phyloP scores from a whole-genome alignment of 257 asterid species.

The Lycium barbarum region DNA sequence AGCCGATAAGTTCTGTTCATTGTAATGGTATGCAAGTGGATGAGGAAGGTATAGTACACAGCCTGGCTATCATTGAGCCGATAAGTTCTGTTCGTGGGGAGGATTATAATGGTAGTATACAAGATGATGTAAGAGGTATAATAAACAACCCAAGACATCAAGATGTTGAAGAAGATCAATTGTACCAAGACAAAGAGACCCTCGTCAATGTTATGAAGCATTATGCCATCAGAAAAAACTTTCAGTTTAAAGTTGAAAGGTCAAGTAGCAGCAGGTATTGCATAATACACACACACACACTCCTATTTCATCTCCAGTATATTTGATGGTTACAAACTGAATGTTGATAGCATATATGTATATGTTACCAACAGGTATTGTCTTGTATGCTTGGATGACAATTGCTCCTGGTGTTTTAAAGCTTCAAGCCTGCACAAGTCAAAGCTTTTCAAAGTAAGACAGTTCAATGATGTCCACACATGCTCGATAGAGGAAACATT shows the following conservation, averaged over 20 bases:
- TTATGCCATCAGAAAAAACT: not conserved
- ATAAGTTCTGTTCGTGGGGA: not conserved
- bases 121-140: not conserved
- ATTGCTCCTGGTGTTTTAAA: slow-evolving; percentile 20
- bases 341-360: not conserved
- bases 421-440: slow-evolving; percentile 1
- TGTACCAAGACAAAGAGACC: slow-evolving; percentile 24
- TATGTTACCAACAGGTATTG: slow-evolving; percentile 20
- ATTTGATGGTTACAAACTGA: not conserved
- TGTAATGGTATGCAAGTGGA: not conserved
- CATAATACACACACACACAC: not conserved
- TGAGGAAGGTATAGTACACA: not conserved
- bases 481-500: slow-evolving; percentile 11
- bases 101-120: not conserved
- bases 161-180: slow-evolving; percentile 21
- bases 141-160: not conserved
- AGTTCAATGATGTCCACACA: slow-evolving; percentile 22
- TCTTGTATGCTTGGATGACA: slow-evolving; percentile 24
- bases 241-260: not conserved
- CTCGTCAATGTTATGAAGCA: not conserved
- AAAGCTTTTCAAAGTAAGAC: slow-evolving; percentile 29
- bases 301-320: not conserved
- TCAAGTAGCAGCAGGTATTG: slow-evolving; percentile 21
- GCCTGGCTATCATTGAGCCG: not conserved
- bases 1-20: not conserved